Base-by-base conservation (phyloP, 805 yeast species). In the Lipomyces chichibuensis region DNA sequence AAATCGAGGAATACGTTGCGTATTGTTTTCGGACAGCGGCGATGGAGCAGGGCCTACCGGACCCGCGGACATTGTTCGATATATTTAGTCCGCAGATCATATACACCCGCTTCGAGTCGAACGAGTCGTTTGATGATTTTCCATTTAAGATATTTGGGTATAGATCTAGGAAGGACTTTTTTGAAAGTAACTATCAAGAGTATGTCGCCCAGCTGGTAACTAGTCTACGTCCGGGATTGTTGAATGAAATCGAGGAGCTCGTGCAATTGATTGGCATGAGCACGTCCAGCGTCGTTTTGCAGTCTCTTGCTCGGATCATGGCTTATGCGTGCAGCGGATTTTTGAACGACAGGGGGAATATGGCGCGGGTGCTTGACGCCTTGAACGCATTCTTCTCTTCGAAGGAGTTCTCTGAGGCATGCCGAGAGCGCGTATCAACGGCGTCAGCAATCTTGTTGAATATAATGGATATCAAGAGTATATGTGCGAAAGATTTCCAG, bases 21-120 rank as follows among this genome's bases (percentile, higher is more conserved):
- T 84, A 83, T 72, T 86, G 85, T 73, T 81, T 84, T 61, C 83
- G 80, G 70, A 80, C 81, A 75, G 87, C 84, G 66, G 80, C 84
- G 66, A 86, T 85, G 63, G 69, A 55, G 32, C 61, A 29, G 14
- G 59, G 63, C 14, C 53, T 66, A 7, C 20, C 23, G 2, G 46
- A 35, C 17, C 20, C 70, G 8, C 23, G 58, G 32, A 57, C 39
- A 13, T 57, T 72, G 20, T 71, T 71, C 33, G 59, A 46, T 23
- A 35, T 29, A 17, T 65, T 49, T 33, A 13, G 60, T 20, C 60
- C 67, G 3, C 65, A 64, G 59, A 55, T 71, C 9, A 17, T 70
- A 2, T 63, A 58, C 52, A 57, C 52, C 27, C 66, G 71, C 66
- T 14, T 64, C 20, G 46, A 49, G 20, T 37, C 43, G 11, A 61